phyloP scores from a whole-genome alignment of 2,329 filamentous ascomycete genomes.

The Penicillium glabrum region DNA sequence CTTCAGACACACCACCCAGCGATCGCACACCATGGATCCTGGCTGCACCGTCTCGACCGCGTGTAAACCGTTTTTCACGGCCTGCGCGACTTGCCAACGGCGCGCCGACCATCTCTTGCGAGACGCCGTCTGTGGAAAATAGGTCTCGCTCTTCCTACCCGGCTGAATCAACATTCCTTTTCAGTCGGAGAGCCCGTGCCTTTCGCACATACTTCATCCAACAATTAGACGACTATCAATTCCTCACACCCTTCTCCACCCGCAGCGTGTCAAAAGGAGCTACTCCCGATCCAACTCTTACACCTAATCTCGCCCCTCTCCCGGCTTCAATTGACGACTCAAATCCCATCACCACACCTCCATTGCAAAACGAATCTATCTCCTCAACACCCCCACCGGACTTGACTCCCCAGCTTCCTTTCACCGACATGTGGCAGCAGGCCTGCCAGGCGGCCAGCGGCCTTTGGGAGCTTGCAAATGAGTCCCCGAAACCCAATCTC shows the following conservation, averaged over 20 bases:
- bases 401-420: conserved; percentile 7
- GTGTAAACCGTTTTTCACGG: conserved; percentile 18
- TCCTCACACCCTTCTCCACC: conserved; percentile 22
- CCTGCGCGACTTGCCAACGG: conserved; percentile 9
- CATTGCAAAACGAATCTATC: conserved; percentile 6
- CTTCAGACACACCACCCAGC: conserved; percentile 1
- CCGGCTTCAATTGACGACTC: conserved; percentile 8
- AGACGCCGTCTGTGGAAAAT: conserved; percentile 21
- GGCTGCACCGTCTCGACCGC: conserved; percentile 11
- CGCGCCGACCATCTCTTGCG: conserved; percentile 9
- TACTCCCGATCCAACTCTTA: conserved; percentile 6
- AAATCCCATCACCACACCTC: background rate
- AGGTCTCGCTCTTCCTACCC: conserved; percentile 15
- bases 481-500: background rate
- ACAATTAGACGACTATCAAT: conserved; percentile 28
- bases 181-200: conserved; percentile 30
- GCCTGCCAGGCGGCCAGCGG: conserved; percentile 25
- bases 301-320: conserved; percentile 11
- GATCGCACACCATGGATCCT: conserved; percentile 15
- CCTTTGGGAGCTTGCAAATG: conserved; percentile 10
- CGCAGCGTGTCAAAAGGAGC: conserved; percentile 12
- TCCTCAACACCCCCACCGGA: background rate
- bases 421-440: conserved; percentile 32
- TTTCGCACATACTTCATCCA: conserved; percentile 32
- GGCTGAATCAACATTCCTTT: conserved; percentile 23